Evolutionary conservation across 2,329 filamentous ascomycete genomes (phyloP).

Genomic region (Pyricularia pennisetigena): DNA sequence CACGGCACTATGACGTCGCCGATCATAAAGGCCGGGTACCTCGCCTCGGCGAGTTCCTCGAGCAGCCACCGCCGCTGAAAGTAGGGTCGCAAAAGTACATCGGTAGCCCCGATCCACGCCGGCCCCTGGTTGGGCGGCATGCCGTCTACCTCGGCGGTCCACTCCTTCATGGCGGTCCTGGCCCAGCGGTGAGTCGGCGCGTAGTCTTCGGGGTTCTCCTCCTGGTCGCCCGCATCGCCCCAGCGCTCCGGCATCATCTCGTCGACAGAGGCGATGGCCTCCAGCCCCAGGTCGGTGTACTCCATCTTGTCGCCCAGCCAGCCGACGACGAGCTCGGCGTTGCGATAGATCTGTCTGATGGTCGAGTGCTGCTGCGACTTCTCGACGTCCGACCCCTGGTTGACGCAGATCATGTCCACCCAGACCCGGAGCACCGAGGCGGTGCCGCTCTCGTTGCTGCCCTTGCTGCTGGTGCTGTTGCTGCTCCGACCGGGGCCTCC

Average conservation of each 20-base stretch:
- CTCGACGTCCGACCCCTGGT: slow-evolving; percentile 16
- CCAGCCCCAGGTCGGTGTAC: not conserved
- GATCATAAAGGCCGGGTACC: slow-evolving; percentile 20
- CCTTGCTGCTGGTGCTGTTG: not conserved
- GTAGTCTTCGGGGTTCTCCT: slow-evolving; percentile 23
- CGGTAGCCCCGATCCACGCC: slow-evolving; percentile 14
- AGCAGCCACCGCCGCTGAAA: slow-evolving; percentile 26
- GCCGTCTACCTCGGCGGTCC: slow-evolving; percentile 14
- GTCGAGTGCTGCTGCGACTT: slow-evolving; percentile 17
- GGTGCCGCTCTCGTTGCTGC: not conserved
- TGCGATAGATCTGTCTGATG: slow-evolving; percentile 16
- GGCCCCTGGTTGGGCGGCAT: slow-evolving; percentile 6
- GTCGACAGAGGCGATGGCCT: not conserved
- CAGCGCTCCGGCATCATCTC: slow-evolving; percentile 20
- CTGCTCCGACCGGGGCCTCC: not conserved
- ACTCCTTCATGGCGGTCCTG: slow-evolving; percentile 15
- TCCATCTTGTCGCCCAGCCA: slow-evolving; percentile 3
- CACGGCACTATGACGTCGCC: slow-evolving; percentile 25
- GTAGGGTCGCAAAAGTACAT: slow-evolving; percentile 21
- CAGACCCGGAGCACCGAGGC: slow-evolving; percentile 12
- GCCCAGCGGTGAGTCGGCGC: slow-evolving; percentile 21
- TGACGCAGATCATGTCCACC: slow-evolving; percentile 21
- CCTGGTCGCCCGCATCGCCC: slow-evolving; percentile 22
- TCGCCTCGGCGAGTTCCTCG: slow-evolving; percentile 23
- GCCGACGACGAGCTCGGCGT: slow-evolving; percentile 3